Evolutionary conservation across 768 basidiomycete genomes (phyloP), one percentile per base, ranked within the genome.

Genomic region (Agaricus sinodeliciosus): DNA sequence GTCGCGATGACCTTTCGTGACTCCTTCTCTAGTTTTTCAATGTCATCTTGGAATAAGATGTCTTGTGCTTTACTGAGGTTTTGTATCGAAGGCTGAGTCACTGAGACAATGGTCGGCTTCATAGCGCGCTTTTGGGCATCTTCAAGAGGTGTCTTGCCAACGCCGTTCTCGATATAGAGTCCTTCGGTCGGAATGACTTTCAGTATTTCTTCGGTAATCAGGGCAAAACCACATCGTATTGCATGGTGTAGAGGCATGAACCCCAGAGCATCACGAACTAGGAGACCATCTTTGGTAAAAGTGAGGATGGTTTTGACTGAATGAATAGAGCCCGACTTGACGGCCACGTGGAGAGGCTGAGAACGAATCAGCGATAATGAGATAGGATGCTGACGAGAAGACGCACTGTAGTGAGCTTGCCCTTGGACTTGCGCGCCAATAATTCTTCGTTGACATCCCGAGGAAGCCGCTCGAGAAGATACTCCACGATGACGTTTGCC

Each of bases 321-420:
- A 0, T 58, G 48, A 7, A 64, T 60, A 6, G 58, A 55, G 0
- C 67, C 69, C 0, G 36, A 41, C 54, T 76, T 75, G 12, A 78
- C 74, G 3, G 79, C 78, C n/a, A 80, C 39, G 56, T 78, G 79
- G 5, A 83, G 65, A 7, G 82, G 81, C 82, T 83, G 6, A 31
- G 47, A 51, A 16, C 3, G 26, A 42, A 12, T 26, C 12, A 37
- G 11, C 26, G 12, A 36, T 28, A 39, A 48, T 8, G 16, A 31
- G 34, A 36, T 22, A 49, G 19, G 2, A 43, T n/a, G 18, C 28
- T 9, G 8, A 11, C 15, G 12, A 26, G 26, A 8, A 1, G 47
- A 25, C 41, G 41, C 58, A 81, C 81, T 5, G 79, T 81, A 49
- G 78, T 76, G n/a, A 68, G 59, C 3, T 67, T 66, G 0, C 53